Evolutionary conservation across 129 eudicot species (phyloP), one percentile per base, ranked within the genome.

Genomic region (Flaveria trinervia): DNA sequence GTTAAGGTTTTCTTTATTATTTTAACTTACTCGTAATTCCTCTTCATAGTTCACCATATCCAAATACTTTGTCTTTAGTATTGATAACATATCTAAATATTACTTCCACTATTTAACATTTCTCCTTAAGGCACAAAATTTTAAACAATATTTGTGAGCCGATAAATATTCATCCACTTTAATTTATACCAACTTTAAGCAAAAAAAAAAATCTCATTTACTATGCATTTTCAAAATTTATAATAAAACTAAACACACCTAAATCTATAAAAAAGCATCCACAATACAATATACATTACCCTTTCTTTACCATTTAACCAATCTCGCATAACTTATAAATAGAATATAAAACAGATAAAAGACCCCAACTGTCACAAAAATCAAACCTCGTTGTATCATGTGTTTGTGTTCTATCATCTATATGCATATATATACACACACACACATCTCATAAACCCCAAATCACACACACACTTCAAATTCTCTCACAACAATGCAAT

Each of bases 401-500:
- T 77, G 74, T 15, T 68, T 20, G 2, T 14, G 22, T 30, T 48
- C 20, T 30, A 30, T 30, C 36, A 30, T 68, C 15, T 60, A n/a
- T 60, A n/a, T 55, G 65, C 64, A 68, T 78, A 77, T 54, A 69
- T 44, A 28, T 30, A 30, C 36, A 30, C 36, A 71, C 1, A 9
- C 51, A 44, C 17, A 18, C 4, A 13, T 62, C 41, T 49, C 70
- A 60, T 41, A 49, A 44, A 57, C 28, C 74, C 43, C 80, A 67
- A 55, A 78, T 6, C 71, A 76, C 64, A 77, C 64, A 77, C 46
- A 44, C 66, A 43, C 59, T 51, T 60, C 55, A 30, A 68, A 25
- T n/a, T 50, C 23, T 68, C 39, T 56, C 80, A 70, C 84, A 60
- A 26, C 70, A 79, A 90, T 90, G 98, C 81, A 84, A 36, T 90